phyloP scores from a whole-genome alignment of 345 rosid species.

The Lumnitzera racemosa region DNA sequence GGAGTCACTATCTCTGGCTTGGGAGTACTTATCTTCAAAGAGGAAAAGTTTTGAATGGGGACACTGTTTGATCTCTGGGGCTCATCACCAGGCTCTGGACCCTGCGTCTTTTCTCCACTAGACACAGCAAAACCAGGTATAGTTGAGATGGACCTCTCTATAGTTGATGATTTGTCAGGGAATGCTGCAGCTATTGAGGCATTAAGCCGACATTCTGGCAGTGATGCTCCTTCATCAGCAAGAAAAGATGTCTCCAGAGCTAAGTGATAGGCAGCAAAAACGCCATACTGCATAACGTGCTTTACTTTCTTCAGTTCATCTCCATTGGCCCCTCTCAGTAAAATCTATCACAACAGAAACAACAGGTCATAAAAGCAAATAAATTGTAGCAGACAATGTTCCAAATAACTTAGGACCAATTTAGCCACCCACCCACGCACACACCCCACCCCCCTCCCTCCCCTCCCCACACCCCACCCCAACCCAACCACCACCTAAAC shows the following conservation, averaged over 20 bases:
- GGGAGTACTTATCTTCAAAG: too few relatives aligned
- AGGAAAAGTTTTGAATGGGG: conserved; percentile 17
- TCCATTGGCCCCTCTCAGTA: conserved; percentile 83
- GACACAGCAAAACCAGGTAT: conserved; percentile 74
- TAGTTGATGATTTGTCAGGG: conserved; percentile 60
- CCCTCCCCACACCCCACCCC: too few relatives aligned
- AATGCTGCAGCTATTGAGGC: conserved; percentile 76
- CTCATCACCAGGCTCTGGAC: conserved; percentile 27
- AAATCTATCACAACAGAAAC: conserved; percentile 48
- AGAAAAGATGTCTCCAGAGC: conserved; percentile 93
- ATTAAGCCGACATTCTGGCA: conserved; percentile 71
- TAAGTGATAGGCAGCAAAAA: conserved; percentile 98
- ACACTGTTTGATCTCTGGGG: conserved; percentile 46
- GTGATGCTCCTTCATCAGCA: conserved; percentile 91
- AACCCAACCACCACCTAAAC: too few relatives aligned
- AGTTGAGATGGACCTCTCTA: conserved; percentile 80
- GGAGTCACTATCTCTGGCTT: conserved; percentile 15
- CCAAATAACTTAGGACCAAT: too few relatives aligned
- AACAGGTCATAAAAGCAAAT: conserved; percentile 8
- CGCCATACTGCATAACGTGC: conserved; percentile 94
- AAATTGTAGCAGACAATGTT: background rate
- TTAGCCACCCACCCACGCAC: too few relatives aligned
- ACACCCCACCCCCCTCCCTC: too few relatives aligned
- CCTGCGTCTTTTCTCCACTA: conserved; percentile 38
- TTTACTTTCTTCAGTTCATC: conserved; percentile 92